These are phyloP conservation scores for Taphrina sp. DNA, from an alignment of 1,139 yeast species.

Conservation along the genomic window DNA sequence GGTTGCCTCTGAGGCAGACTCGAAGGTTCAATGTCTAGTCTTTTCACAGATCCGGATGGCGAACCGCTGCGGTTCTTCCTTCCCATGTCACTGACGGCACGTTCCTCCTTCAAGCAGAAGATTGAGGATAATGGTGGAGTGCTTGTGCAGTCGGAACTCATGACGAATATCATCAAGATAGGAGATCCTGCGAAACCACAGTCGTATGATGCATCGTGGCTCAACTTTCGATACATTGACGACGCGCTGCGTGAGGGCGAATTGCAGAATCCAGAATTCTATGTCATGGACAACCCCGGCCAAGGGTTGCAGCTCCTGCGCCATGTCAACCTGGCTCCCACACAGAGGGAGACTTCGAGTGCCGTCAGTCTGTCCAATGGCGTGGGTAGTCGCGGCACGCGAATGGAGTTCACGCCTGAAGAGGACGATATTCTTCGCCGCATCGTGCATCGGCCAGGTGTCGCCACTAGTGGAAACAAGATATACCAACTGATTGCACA, in stretches of 20 bases:
- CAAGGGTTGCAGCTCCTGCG: neutral
- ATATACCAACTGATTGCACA: slow-evolving; percentile 20
- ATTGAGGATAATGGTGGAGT: slow-evolving; percentile 23
- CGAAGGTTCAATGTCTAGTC: too few relatives aligned
- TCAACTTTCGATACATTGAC: slow-evolving; percentile 16
- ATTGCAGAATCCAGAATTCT: slow-evolving; percentile 13
- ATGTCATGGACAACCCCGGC: slow-evolving; percentile 19
- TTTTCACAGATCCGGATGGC: slow-evolving; percentile 22
- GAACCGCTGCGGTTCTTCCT: slow-evolving; percentile 27
- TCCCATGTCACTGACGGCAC: slow-evolving; percentile 9
- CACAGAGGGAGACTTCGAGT: slow-evolving; percentile 1
- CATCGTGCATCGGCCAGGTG: slow-evolving; percentile 27
- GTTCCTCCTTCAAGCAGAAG: slow-evolving; percentile 13
- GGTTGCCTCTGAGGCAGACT: too few relatives aligned
- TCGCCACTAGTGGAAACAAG: slow-evolving; percentile 28
- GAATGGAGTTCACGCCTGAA: slow-evolving; percentile 27
- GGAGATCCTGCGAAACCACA: slow-evolving; percentile 25
- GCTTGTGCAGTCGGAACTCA: slow-evolving; percentile 8
- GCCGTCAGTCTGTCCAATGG: slow-evolving; percentile 13
- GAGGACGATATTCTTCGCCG: slow-evolving; percentile 28
- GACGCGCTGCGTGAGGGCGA: slow-evolving; percentile 22
- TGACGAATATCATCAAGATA: slow-evolving; percentile 8
- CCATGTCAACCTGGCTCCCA: neutral
- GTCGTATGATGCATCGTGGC: slow-evolving; percentile 10
- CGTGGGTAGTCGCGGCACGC: slow-evolving; percentile 16